A percentile compares a stretch with the other conserved stretches of the same genome.
These are phyloP conservation scores for Tetrastigma voinierianum DNA, from an alignment of 164 flowering plant genomes.

Conservation along the genomic window DNA sequence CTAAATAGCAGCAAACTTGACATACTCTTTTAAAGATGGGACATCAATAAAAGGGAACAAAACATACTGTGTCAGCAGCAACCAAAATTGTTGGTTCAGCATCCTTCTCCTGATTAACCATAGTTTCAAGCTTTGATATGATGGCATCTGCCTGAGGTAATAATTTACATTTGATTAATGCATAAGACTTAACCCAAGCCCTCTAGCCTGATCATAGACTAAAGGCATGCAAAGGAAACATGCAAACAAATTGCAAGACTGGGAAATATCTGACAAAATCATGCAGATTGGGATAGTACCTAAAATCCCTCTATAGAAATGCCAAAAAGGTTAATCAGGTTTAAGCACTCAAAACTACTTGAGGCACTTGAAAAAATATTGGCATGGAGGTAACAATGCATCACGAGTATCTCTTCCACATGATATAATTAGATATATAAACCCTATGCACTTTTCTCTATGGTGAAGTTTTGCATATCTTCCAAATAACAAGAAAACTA, in stretches of 20 bases:
- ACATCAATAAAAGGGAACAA: slow-evolving; percentile 11
- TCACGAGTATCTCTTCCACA: too few relatives aligned
- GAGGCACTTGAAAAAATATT: too few relatives aligned
- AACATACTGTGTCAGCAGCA: slow-evolving; percentile 85
- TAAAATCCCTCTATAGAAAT: too few relatives aligned
- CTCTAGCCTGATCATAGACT: background rate
- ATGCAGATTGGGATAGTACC: too few relatives aligned
- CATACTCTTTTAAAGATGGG: background rate
- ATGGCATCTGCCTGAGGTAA: slow-evolving; percentile 81
- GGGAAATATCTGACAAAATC: background rate
- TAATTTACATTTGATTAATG: slow-evolving; percentile 13
- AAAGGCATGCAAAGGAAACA: background rate
- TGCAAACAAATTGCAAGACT: background rate
- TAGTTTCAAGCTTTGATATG: slow-evolving; percentile 52
- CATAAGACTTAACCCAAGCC: slow-evolving; percentile 4
- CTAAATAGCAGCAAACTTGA: slow-evolving; percentile 4
- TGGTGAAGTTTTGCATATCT: too few relatives aligned
- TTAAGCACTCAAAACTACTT: too few relatives aligned
- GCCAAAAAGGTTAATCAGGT: too few relatives aligned
- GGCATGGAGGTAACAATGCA: too few relatives aligned
- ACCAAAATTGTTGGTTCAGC: slow-evolving; percentile 56
- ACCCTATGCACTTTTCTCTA: too few relatives aligned
- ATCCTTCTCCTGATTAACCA: slow-evolving; percentile 41
- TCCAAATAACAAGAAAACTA: too few relatives aligned
- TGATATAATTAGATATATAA: too few relatives aligned